phyloP scores from a whole-genome alignment of 495 filamentous ascomycete species.

The Penicillium paxilli region DNA sequence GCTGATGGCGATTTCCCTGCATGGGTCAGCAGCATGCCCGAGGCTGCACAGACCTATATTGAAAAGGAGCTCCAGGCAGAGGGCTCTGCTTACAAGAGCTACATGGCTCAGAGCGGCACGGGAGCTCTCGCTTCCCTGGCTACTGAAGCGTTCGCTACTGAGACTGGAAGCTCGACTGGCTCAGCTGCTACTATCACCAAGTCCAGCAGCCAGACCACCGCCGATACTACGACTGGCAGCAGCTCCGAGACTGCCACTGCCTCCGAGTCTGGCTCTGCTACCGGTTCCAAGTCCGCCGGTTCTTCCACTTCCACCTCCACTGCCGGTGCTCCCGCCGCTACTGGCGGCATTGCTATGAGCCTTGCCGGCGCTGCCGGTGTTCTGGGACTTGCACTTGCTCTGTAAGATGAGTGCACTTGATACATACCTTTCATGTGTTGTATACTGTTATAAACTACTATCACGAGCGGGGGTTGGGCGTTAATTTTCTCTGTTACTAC shows the following conservation, averaged over 20 bases:
- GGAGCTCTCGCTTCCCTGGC: neutral
- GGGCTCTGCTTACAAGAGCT: conserved; percentile 7
- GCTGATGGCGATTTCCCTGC: conserved; percentile 13
- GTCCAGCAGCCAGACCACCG: neutral
- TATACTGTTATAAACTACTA: no score
- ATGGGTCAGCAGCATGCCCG: conserved; percentile 25
- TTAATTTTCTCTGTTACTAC: neutral
- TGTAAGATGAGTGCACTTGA: conserved; percentile 1
- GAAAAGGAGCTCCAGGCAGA: conserved; percentile 15
- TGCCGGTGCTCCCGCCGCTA: conserved; percentile 11
- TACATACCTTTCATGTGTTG: neutral
- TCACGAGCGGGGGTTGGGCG: neutral
- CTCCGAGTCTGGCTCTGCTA: neutral
- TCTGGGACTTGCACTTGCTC: conserved; percentile 26
- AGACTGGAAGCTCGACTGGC: neutral
- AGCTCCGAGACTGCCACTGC: neutral
- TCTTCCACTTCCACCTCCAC: conserved; percentile 11
- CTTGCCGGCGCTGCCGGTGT: conserved; percentile 23
- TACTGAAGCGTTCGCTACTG: neutral
- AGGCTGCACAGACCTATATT: conserved; percentile 15
- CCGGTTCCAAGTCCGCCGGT: neutral
- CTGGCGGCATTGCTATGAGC: conserved; percentile 15
- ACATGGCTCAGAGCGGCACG: neutral
- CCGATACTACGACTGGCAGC: neutral
- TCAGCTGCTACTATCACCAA: neutral